Evolutionary conservation across 129 eudicot species (phyloP).

Genomic region (Lonicera japonica): DNA sequence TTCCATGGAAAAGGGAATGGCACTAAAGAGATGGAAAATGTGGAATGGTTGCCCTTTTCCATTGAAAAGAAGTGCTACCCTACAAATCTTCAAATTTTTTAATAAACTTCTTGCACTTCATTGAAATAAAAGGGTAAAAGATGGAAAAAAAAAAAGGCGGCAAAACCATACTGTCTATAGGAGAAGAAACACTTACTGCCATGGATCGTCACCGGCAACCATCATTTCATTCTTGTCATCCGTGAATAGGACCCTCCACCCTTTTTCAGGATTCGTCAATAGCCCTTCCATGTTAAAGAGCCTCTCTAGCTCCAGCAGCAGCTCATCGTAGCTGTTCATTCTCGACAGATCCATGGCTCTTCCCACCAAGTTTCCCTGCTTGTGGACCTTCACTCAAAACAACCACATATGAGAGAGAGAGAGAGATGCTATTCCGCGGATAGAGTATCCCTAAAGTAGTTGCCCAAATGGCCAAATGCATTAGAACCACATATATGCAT

Average conservation of each 20-base stretch:
- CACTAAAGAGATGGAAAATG: no score
- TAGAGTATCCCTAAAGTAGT: no score
- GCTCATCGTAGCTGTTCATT: slow-evolving; percentile 54
- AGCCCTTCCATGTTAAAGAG: slow-evolving; percentile 83
- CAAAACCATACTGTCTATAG: background rate
- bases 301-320: slow-evolving; percentile 66
- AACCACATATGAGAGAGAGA: background rate
- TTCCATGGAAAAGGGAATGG: no score
- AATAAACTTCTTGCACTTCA: no score
- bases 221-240: slow-evolving; percentile 91
- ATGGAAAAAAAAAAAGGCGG: no score
- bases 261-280: slow-evolving; percentile 49
- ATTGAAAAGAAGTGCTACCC: no score
- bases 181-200: slow-evolving; percentile 56
- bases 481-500: no score
- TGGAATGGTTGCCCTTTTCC: no score
- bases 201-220: slow-evolving; percentile 94
- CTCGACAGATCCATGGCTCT: slow-evolving; percentile 78
- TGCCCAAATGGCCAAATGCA: no score
- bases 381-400: slow-evolving; percentile 57
- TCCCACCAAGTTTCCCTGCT: slow-evolving; percentile 90
- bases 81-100: no score
- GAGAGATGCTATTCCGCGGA: no score
- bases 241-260: slow-evolving; percentile 74
- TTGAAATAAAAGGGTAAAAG: no score